Conservation (phyloP, 164 flowering plant genomes). For the Akebia trifoliata region DNA sequence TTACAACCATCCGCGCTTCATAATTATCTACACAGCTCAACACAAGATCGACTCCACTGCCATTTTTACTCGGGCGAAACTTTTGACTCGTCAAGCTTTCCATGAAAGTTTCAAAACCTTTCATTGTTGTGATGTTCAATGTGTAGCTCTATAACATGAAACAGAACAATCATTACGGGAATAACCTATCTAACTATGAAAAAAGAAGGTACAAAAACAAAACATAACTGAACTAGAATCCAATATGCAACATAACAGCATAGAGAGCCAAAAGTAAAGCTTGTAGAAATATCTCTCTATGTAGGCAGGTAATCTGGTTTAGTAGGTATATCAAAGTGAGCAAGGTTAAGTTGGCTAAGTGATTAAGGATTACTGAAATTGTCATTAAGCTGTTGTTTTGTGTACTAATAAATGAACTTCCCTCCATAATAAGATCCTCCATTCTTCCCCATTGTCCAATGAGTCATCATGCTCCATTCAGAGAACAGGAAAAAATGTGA, state of each 20-base stretch:
- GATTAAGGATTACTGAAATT: not conserved
- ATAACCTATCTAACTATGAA: not conserved
- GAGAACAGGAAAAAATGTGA: too few species aligned
- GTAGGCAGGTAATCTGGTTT: too few species aligned
- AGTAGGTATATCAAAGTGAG: not conserved
- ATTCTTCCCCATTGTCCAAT: too few species aligned
- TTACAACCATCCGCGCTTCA: conserved; percentile 99
- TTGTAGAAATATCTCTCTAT: not conserved
- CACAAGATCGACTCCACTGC: conserved; percentile 88
- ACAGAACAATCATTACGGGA: conserved; percentile 8
- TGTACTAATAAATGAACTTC: too few species aligned
- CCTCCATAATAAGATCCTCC: too few species aligned
- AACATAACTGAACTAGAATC: not conserved
- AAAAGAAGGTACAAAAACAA: not conserved
- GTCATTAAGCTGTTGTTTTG: not conserved
- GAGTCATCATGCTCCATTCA: too few species aligned
- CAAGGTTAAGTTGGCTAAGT: not conserved
- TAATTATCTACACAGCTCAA: conserved; percentile 97
- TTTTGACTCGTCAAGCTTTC: conserved; percentile 61
- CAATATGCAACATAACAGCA: not conserved
- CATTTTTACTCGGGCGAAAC: conserved; percentile 51
- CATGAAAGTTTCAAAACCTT: conserved; percentile 95
- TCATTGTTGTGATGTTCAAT: conserved; percentile 84
- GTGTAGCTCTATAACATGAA: conserved; percentile 74
- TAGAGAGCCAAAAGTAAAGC: not conserved